These are phyloP conservation scores for Trichoderma semiorbis DNA, from an alignment of 2,329 filamentous ascomycete species.

Conservation along the genomic window DNA sequence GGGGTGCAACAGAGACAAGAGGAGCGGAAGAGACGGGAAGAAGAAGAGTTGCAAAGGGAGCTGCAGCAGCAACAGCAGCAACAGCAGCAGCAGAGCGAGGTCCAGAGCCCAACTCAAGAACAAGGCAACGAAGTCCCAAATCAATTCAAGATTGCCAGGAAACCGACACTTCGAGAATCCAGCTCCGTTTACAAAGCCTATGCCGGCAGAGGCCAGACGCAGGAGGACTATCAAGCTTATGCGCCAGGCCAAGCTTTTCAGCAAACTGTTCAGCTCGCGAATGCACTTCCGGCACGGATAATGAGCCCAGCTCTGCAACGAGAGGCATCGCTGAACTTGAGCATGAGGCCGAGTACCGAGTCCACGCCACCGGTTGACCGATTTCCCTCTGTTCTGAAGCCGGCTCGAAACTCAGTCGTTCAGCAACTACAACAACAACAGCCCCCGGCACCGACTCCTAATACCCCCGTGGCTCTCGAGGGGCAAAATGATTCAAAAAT, in stretches of 20 bases:
- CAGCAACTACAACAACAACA: neutral
- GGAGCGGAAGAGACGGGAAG: neutral
- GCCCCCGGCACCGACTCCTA: neutral
- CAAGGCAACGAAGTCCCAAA: neutral
- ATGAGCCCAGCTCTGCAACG: neutral
- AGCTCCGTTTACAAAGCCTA: neutral
- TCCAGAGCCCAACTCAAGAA: neutral
- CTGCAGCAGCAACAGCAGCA: neutral
- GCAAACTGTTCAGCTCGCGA: neutral
- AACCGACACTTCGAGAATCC: conserved; percentile 17
- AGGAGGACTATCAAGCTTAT: conserved; percentile 20
- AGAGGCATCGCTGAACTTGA: conserved; percentile 7
- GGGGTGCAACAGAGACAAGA: conserved; percentile 1
- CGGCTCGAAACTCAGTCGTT: neutral
- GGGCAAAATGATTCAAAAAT: neutral
- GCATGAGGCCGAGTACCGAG: neutral
- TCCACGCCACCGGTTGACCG: neutral
- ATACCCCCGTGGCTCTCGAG: neutral
- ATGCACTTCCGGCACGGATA: conserved; percentile 24
- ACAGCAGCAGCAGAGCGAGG: neutral
- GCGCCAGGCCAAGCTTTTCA: conserved; percentile 13
- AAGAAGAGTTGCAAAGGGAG: neutral
- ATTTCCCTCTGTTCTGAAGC: neutral
- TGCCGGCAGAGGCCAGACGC: neutral
- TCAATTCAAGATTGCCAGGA: conserved; percentile 21